A percentile compares a stretch with the other conserved stretches of the same genome.
These are phyloP conservation scores for Pseudisothecium myosuroides DNA, from an alignment of 225 moss, liverwort and hornwort species.

Conservation along the genomic window DNA sequence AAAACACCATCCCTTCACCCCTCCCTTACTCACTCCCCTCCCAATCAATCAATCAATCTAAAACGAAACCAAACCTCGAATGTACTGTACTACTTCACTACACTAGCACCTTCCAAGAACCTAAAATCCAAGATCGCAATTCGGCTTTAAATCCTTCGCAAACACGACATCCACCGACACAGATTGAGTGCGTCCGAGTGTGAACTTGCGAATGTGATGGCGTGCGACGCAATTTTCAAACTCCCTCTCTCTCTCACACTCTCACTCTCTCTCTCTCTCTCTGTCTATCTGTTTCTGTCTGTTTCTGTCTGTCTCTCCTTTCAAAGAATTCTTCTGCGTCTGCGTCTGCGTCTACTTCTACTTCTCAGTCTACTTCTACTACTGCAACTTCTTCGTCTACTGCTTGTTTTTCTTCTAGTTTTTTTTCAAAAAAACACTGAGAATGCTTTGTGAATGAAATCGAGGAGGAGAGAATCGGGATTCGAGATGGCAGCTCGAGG, in stretches of 20 bases:
- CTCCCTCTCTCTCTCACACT: neutral
- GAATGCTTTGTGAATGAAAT: neutral
- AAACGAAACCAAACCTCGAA: neutral
- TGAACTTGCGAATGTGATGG: neutral
- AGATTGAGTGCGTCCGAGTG: neutral
- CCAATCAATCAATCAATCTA: neutral
- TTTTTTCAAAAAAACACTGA: neutral
- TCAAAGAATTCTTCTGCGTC: neutral
- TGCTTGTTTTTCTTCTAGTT: neutral
- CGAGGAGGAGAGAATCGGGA: neutral
- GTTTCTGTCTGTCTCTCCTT: neutral
- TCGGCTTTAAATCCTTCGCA: neutral
- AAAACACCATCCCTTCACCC: neutral
- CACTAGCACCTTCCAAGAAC: neutral
- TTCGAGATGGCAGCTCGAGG: constrained; percentile 6
- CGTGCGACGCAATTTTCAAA: neutral
- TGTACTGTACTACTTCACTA: neutral
- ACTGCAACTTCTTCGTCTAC: neutral
- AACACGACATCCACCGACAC: neutral
- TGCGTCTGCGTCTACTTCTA: neutral
- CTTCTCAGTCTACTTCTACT: neutral
- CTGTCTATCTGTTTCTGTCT: neutral
- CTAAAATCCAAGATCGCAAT: neutral
- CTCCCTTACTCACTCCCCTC: neutral
- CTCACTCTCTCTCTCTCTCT: too few relatives aligned